Evolutionary conservation across 129 eudicot species (phyloP), one percentile per base, ranked within the genome.

Genomic region (Glebionis coronaria): DNA sequence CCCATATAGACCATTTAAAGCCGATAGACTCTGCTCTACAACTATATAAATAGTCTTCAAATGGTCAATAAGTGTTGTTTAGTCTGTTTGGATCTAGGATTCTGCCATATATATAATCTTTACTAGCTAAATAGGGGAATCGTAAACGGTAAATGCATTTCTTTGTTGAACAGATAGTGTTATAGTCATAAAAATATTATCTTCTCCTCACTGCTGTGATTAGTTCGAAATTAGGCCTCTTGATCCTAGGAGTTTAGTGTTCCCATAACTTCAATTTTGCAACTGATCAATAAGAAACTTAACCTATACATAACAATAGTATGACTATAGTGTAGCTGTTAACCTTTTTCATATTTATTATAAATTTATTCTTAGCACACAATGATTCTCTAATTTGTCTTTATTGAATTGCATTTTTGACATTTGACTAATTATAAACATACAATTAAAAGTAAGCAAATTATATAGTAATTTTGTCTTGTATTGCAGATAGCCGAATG

Each of bases 401-500:
- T 31, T 35, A 31, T 7, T 3, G 7, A 52, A 52, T 29, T 3
- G 13, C 35, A 19, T 31, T 67, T 15, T 29, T 15, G 35, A 5
- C 59, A 50, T 66, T 13, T 25, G 51, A 67, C 3, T 31, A 15
- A 18, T n/a, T 29, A 47, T 11, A 15, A 9, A 53, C 19, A 52
- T 50, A 52, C 19, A 9, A 18, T 12, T 6, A 54, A 56, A 69
- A 55, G 65, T 44, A 42, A 69, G 15, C 12, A 2, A 9, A 4
- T 44, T 2, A 14, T 25, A 44, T 60, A 9, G 12, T 35, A 38
- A 9, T 35, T 31, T 10, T 69, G 56, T 5, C 46, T 54, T 52
- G 44, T 45, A 31, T 45, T 18, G 15, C 84, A 92, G 98, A 72
- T 83, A 20, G 63, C 91, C 12, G 95, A 88, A 82, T 93, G 98